Percentiles rank a stretch among this genome's conserved stretches.
These are phyloP conservation scores for Phellopilus nigrolimitatus DNA, from an alignment of 1,284 basidiomycete species.

Conservation along the genomic window DNA sequence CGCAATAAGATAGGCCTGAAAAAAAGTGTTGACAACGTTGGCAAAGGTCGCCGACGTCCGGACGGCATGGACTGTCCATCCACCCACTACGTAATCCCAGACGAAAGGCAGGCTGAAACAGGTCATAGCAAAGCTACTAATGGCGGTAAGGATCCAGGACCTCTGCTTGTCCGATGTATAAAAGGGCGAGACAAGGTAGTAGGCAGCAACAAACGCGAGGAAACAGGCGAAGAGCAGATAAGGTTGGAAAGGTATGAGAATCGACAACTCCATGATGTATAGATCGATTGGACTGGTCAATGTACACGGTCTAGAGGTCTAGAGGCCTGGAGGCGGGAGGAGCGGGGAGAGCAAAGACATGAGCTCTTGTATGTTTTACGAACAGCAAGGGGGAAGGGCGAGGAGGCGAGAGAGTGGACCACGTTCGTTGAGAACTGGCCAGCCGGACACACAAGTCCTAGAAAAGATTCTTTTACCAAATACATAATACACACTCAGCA, in stretches of 20 bases:
- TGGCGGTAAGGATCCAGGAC: slow-evolving; percentile 50
- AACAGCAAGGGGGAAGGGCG: no score
- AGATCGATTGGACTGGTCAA: no score
- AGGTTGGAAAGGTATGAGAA: background rate
- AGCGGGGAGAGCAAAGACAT: no score
- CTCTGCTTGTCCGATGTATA: slow-evolving; percentile 38
- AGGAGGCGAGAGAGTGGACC: no score
- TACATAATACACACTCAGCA: no score
- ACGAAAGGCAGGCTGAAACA: slow-evolving; percentile 43
- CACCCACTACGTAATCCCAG: slow-evolving; percentile 33
- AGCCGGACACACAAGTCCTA: no score
- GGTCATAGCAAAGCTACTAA: slow-evolving; percentile 42
- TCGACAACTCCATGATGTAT: no score
- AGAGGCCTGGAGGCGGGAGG: no score
- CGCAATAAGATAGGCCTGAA: slow-evolving; percentile 45
- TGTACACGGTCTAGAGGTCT: no score
- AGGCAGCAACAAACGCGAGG: slow-evolving; percentile 29
- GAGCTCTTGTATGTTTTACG: no score
- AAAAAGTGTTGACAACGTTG: slow-evolving; percentile 32
- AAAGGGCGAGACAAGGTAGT: slow-evolving; percentile 31
- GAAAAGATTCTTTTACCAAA: no score
- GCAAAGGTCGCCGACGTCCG: slow-evolving; percentile 25
- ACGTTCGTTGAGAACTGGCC: no score
- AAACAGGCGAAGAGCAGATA: slow-evolving; percentile 21
- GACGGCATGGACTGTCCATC: slow-evolving; percentile 32